Evolutionary conservation across 352 stramenopile species (phyloP).

Genomic region (Phytophthora pluvialis): DNA sequence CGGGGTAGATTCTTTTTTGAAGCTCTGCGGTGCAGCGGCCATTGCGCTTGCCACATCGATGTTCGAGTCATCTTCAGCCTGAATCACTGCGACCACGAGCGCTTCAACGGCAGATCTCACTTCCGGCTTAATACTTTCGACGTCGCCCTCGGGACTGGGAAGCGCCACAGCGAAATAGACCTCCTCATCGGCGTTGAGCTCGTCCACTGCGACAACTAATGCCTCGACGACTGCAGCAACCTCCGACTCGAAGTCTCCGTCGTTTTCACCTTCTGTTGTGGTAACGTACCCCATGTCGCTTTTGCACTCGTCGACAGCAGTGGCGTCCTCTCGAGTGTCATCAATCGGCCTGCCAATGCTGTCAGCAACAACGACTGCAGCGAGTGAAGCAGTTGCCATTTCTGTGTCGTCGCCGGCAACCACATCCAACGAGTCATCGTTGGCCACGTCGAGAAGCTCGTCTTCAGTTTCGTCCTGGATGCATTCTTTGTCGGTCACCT

Average conservation of each 20-base stretch:
- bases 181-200: background rate
- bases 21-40: background rate
- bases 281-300: background rate
- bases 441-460: too few relatives aligned
- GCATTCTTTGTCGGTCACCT: background rate
- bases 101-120: constrained; percentile 3
- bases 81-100: background rate
- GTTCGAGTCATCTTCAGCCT: background rate
- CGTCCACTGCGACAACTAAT: constrained; percentile 1
- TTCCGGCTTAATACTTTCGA: background rate
- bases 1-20: constrained; percentile 3
- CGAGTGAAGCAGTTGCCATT: background rate
- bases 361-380: background rate
- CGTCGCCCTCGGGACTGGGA: background rate
- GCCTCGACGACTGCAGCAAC: background rate
- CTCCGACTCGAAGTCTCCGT: background rate
- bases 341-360: background rate
- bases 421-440: too few relatives aligned
- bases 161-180: background rate
- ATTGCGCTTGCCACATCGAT: background rate
- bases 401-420: too few relatives aligned
- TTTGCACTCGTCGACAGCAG: too few relatives aligned
- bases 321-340: background rate
- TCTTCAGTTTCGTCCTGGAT: background rate
- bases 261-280: background rate